Evolutionary conservation across 768 basidiomycete species (phyloP), one percentile per base, ranked within the genome.

Genomic region (Mrakia blollopis): DNA sequence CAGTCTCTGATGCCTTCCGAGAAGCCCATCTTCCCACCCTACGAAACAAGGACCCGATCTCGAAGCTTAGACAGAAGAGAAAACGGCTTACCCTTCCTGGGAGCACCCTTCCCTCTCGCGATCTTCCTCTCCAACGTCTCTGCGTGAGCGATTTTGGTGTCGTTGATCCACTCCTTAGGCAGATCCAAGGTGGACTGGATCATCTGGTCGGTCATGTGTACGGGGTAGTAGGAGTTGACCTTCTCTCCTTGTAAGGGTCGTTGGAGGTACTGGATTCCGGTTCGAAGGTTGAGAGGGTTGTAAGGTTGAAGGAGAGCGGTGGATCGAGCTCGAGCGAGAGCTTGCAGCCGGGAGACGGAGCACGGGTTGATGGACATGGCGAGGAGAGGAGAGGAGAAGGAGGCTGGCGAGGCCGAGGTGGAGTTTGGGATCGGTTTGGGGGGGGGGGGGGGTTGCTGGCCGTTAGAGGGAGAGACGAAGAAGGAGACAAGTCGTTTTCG

Each of bases 241-340:
- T 65, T 35, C 5, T 72, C 71, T 28, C 76, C 76, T 32, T 44
- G 25, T 13, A 77, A 47, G 0, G 76, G 76, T 28, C 37, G 21
- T 13, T 62, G 65, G 8, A 77, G 63, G 65, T 77, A 77, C 8
- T 72, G 76, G 18, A 77, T 72, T 44, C 76, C 76, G 4, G 76
- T 77, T 14, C 76, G 76, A 30, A 77, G 76, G 30, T 68, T 68
- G 76, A 77, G 76, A 3, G 76, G 76, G 52, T 77, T 77, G 72
- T 73, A 77, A 32, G 76, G 76, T 21, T 44, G 44, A 25, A 73
- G 71, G 65, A 77, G 76, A 35, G 72, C 76, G 23, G 76, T 77
- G 39, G 76, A 77, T 54, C 37, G 10, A 21, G 72, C 39, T 13
- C 76, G 76, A 52, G 76, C 70, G 35, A 77, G 71, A 25, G 57